Conservation (phyloP, 2,329 filamentous ascomycete genomes). For the Colletotrichum truncatum region DNA sequence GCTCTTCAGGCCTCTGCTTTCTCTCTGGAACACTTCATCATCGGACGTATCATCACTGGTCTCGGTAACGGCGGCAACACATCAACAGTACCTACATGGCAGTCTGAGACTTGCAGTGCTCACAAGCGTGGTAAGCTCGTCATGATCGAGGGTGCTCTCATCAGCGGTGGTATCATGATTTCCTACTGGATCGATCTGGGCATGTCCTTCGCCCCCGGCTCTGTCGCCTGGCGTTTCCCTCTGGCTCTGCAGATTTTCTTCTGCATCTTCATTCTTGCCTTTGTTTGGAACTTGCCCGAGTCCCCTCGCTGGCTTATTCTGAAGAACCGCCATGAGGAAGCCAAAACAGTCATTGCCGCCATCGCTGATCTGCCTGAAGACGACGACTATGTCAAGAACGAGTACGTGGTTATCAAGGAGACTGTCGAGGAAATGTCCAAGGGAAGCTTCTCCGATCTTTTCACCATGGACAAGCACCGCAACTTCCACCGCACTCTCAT, state of each 20-base stretch:
- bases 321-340: constrained; percentile 52
- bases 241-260: constrained; percentile 67
- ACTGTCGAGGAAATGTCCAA: constrained; percentile 72
- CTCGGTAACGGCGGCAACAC: constrained; percentile 47
- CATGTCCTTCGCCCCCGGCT: constrained; percentile 59
- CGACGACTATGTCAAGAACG: constrained; percentile 62
- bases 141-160: constrained; percentile 68
- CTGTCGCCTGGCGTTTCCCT: constrained; percentile 68
- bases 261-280: constrained; percentile 63
- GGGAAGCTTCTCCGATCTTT: constrained; percentile 63
- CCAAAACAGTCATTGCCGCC: constrained; percentile 51
- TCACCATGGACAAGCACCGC: constrained; percentile 65
- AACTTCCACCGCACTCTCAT: constrained; percentile 64
- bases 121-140: constrained; percentile 69
- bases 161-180: constrained; percentile 65
- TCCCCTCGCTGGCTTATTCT: constrained; percentile 56
- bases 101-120: constrained; percentile 65
- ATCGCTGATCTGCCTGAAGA: constrained; percentile 51
- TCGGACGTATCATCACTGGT: constrained; percentile 59
- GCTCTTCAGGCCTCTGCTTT: constrained; percentile 54
- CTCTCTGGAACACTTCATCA: constrained; percentile 62
- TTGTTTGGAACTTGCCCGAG: constrained; percentile 63
- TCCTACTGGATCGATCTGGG: constrained; percentile 71
- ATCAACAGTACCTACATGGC: constrained; percentile 66
- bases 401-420: constrained; percentile 62